Evolutionary conservation across 176 grass and related monocot species (phyloP), one percentile per base, ranked within the genome.

Genomic region (Oryza officinalis): DNA sequence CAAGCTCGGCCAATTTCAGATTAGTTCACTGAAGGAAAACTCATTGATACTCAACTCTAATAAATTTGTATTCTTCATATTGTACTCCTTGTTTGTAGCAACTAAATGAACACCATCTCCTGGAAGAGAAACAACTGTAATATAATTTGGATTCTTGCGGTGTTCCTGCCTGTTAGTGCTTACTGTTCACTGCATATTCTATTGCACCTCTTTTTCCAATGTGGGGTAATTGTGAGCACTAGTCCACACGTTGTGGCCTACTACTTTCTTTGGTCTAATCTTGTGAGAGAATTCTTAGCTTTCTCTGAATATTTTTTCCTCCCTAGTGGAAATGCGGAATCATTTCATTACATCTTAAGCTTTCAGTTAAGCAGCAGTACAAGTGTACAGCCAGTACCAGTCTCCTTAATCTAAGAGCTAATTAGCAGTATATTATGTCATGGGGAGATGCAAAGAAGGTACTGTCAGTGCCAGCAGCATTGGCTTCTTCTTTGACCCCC

Each of bases 401-500:
- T n/a, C 59, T 30, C 40, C 14, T 45, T 63, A 80, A 74, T 59
- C 18, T 18, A 73, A 3, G 8, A 50, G 30, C 65, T 75, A 68
- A 49, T 41, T 49, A 77, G 25, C 20, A 54, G 30, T 31, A 52
- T 59, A 63, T 3, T 14, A 17, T 17, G 8, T 13, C 76, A 85
- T 52, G 40, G 77, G 28, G 46, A 10, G 6, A 65, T 25, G 23
- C 52, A 43, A 23, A 81, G 26, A 54, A 20, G 65, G 83, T 86
- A 68, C 47, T 25, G 67, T 20, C 78, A 17, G 69, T 23, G 83
- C 59, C 37, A 38, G 37, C 52, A 38, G 60, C 30, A 75, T 66
- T 33, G 65, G 12, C 79, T 84, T 59, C 84, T 71, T 0, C 84
- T 88, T 87, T 87, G 84, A 89, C 81, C 75, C 59, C 43, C 9